These are phyloP conservation scores for Cercophora newfieldiana DNA, from an alignment of 495 filamentous ascomycete genomes.

Conservation along the genomic window DNA sequence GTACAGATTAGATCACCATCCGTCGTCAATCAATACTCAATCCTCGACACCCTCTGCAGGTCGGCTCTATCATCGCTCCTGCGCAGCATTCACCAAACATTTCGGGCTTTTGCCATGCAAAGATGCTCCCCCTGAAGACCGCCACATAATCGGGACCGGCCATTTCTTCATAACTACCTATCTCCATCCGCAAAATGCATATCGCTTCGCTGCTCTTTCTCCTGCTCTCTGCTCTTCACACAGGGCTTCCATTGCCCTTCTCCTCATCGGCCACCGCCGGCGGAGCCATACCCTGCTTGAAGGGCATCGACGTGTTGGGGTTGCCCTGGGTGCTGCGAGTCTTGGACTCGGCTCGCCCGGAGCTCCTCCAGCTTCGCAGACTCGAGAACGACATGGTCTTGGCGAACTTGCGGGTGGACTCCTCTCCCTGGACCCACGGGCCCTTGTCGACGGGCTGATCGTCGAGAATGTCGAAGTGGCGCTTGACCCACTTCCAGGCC, in stretches of 20 bases:
- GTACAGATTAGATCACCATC: neutral
- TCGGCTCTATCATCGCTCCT: neutral
- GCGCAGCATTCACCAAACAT: too few species aligned
- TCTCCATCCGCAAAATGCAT: neutral
- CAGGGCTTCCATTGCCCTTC: slow-evolving; percentile 7
- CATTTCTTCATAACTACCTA: neutral
- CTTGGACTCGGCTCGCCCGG: slow-evolving; percentile 31
- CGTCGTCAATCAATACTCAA: neutral
- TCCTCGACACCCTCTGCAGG: neutral
- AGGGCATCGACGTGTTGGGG: slow-evolving; percentile 21
- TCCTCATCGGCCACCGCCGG: neutral
- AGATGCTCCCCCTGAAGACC: slow-evolving; percentile 3
- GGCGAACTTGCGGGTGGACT: slow-evolving; percentile 33
- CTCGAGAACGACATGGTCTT: slow-evolving; percentile 44
- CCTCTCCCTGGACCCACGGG: slow-evolving; percentile 46
- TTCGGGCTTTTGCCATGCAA: too few species aligned
- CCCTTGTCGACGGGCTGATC: slow-evolving; percentile 43
- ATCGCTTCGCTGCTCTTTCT: too few species aligned
- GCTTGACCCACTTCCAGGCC: slow-evolving; percentile 66
- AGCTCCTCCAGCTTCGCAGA: slow-evolving; percentile 44
- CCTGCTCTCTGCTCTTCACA: neutral
- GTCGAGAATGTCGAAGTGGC: slow-evolving; percentile 46
- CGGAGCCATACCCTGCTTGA: neutral
- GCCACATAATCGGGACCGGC: neutral
- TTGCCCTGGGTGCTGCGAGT: slow-evolving; percentile 15